Base-by-base conservation (phyloP, 2,329 filamentous ascomycete genomes). In the Clonostachys chloroleuca region DNA sequence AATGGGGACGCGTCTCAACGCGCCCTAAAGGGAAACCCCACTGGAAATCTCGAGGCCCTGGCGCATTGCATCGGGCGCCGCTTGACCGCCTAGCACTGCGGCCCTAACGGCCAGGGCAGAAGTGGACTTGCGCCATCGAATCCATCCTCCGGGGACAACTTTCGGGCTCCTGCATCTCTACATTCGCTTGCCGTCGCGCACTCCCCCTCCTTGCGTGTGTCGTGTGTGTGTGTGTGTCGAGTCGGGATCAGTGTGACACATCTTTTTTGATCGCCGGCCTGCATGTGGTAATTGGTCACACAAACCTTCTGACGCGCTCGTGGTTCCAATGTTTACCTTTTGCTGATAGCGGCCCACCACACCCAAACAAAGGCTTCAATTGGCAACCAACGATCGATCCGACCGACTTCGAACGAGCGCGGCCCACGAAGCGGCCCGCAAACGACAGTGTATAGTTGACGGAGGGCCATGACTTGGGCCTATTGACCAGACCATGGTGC, bases 401-500 rank as follows among this genome's bases (percentile, higher is more conserved):
- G 34, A 12, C 14, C 16, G 34, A 18, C 14, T 33, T 33, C 42
- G 42, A 10, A 20, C 35, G 24, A 17, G 24, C 13, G 35, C 18
- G 33, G 16, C 16, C 41, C 41, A 42, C 20, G 24, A 30, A 30
- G 24, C 24, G 24, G 24, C 24, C 30, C 36, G 33, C 40, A 18
- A 34, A 36, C 35, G 24, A 20, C 39, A 33, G 14, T 18, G 14
- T 33, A 17, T 40, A 7, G 17, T 40, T 37, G 16, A n/a, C 30
- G 16, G 37, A 45, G 44, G 48, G 56, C 60, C 55, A 56, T 57
- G 53, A 52, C 50, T 56, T 51, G 50, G 57, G 52, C 54, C 55
- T 52, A 42, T 55, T 59, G 46, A 54, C 55, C 63, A 65, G 65
- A 77, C 70, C 71, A 96, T 96, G 91, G 89, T 92, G 74, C 83